Evolutionary conservation across 192 early-diverging fungal genomes (phyloP).

Genomic region (Coemansia sp.): DNA sequence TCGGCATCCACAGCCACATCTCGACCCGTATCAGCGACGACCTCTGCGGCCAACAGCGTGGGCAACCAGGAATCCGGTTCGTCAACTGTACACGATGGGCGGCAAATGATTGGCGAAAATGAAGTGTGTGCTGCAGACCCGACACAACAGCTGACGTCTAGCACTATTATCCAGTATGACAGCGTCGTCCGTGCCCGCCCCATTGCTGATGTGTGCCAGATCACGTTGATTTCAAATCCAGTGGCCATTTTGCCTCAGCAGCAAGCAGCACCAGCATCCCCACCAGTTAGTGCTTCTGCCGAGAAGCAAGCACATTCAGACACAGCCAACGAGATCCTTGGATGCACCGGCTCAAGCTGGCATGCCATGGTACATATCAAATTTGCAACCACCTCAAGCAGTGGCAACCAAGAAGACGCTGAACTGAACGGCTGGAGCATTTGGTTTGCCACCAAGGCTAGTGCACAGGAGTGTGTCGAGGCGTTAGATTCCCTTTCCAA

Average conservation of each 20-base stretch:
- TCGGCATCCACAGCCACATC: conserved; percentile 22
- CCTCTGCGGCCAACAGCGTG: conserved; percentile 8
- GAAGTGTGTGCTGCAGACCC: background rate
- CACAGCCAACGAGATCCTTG: conserved; percentile 10
- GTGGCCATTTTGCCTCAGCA: conserved; percentile 7
- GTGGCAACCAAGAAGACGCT: background rate
- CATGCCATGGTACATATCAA: conserved; percentile 49
- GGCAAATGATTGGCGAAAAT: background rate
- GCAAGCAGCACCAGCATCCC: background rate
- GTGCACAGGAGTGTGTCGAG: conserved; percentile 48
- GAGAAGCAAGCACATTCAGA: conserved; percentile 4
- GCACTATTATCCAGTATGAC: conserved; percentile 39
- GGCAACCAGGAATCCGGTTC: conserved; percentile 11
- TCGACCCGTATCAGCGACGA: conserved; percentile 6
- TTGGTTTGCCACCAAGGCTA: conserved; percentile 48
- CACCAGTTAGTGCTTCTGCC: background rate
- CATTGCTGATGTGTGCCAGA: conserved; percentile 32
- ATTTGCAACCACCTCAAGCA: conserved; percentile 21
- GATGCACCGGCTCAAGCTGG: conserved; percentile 40
- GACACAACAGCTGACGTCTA: conserved; percentile 17
- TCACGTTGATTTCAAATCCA: conserved; percentile 14
- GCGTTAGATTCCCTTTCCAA: conserved; percentile 30
- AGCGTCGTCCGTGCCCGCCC: conserved; percentile 30
- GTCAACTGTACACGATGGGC: conserved; percentile 6
- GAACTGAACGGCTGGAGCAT: conserved; percentile 28